Base-by-base conservation (phyloP, 2,329 filamentous ascomycete species). In the Colletotrichum somersetense region DNA sequence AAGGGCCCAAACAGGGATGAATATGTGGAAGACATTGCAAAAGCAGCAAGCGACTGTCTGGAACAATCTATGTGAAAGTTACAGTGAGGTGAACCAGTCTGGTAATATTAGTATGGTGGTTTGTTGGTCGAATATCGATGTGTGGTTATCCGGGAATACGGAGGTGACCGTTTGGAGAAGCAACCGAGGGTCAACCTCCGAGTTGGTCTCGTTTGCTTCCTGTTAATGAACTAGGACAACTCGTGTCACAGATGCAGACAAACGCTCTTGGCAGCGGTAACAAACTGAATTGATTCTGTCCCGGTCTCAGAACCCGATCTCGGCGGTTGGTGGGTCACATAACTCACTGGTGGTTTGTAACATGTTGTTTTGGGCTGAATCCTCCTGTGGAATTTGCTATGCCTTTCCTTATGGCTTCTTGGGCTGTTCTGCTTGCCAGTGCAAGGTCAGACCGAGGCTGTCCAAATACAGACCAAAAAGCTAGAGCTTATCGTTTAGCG, bases 21-120 rank as follows among this genome's bases (percentile, higher is more conserved):
- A 14, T 67, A 73, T 26, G 40, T 56, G 14, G 70, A 55, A 16
- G 53, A 38, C 70, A 72, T 72, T 30, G 57, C 48, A n/a, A 55
- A 23, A 33, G 26, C 46, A 20, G 18, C 23, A 30, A 42, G 38
- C 3, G 62, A 44, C 20, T 64, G 23, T 35, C 23, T 64, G n/a
- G 14, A 42, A 40, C 11, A 23, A 52, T 42, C 20, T 67, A 40
- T 67, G 56, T 64, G 18, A 48, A 38, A n/a, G 18, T 62, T 23
- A 14, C 18, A 61, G 20, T 46, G 35, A 46, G 58, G 40, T 12
- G 38, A 10, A 23, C 16, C 20, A 26, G 10, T 46, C 5, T 20
- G 35, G 40, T 48, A 18, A 33, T 33, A 61, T n/a, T 40, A 61
- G 23, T 44, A 26, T n/a, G 38, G 50, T 20, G 62, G 20, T 64